Evolutionary conservation across 257 asterid genomes (phyloP), one percentile per base, ranked within the genome.

Genomic region (Avicennia marina): DNA sequence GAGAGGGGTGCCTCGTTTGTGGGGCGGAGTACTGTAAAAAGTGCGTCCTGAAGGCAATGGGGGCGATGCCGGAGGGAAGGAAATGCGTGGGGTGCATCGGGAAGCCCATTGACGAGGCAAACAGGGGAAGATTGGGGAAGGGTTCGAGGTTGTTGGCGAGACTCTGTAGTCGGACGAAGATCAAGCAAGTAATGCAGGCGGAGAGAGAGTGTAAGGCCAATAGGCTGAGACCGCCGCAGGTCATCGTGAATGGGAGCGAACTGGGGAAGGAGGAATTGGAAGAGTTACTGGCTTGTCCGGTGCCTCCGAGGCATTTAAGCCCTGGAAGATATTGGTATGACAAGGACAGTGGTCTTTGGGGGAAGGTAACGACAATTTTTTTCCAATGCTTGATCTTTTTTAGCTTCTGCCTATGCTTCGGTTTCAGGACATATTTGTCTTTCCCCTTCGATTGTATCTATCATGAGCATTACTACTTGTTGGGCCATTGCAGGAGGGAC

Each of bases 11-110:
- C 53, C 45, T 83, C 12, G 95, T 79, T 11, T 86, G 95, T 63
- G 81, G 79, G 43, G 84, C 80, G 11, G 78, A 71, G 74, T 86
- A 86, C 75, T 86, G 95, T 53, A 73, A 53, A 40, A 72, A 69
- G 17, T 86, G 95, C 51, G 60, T 86, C 64, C 31, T 86, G 48
- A 80, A 77, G 69, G 84, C 81, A 24, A 86, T 86, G 95, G 95
- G 94, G 52, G 66, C 87, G 25, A 86, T 86, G 95, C 90, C 95
- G 3, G 95, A 86, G 77, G 95, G 95, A 39, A 66, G 95, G 67
- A 86, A 86, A 70, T 86, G 95, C 16, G 67, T 83, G 17, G 80
- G 79, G 1, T 86, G 95, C 72, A 83, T 81, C 11, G 94, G 95
- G 49, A 69, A 66, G 62, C 66, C 80, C 3, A 75, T 86, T 36